Evolutionary conservation across 805 yeast species (phyloP).

Genomic region (Kregervanrija fluxuum): DNA sequence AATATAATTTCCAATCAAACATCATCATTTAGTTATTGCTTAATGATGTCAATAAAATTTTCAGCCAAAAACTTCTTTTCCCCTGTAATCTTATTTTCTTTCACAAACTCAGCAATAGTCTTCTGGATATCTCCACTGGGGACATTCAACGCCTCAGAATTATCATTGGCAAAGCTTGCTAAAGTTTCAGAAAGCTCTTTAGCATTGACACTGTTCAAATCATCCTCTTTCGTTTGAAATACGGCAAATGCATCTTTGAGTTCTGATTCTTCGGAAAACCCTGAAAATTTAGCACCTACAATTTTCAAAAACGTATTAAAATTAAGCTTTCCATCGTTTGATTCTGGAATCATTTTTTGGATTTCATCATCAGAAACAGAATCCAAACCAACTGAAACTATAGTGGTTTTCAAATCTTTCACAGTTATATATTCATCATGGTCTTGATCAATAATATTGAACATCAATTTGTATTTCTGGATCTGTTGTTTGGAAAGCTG

Average conservation of each 20-base stretch:
- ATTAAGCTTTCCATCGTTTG: slow-evolving; percentile 31
- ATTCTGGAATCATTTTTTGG: slow-evolving; percentile 39
- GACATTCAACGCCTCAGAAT: slow-evolving; percentile 6
- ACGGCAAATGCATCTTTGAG: slow-evolving; percentile 52
- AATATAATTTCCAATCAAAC: not conserved
- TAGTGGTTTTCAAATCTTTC: slow-evolving; percentile 43
- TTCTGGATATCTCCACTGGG: slow-evolving; percentile 38
- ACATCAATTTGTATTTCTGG: slow-evolving; percentile 62
- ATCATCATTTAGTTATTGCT: slow-evolving; percentile 9
- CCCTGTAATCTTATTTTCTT: slow-evolving; percentile 48
- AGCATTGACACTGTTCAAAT: slow-evolving; percentile 23
- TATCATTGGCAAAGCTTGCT: too few species aligned
- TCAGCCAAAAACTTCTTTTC: slow-evolving; percentile 52
- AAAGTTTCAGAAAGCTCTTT: slow-evolving; percentile 32
- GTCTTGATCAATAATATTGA: slow-evolving; percentile 75
- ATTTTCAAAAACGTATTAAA: slow-evolving; percentile 62
- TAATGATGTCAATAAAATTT: slow-evolving; percentile 46
- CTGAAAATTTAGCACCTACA: slow-evolving; percentile 47
- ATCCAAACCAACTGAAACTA: slow-evolving; percentile 43
- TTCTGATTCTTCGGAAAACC: slow-evolving; percentile 45
- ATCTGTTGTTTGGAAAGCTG: slow-evolving; percentile 57
- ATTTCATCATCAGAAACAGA: slow-evolving; percentile 35
- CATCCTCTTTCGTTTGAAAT: slow-evolving; percentile 31
- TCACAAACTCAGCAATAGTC: slow-evolving; percentile 44
- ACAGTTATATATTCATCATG: slow-evolving; percentile 59